phyloP scores from a whole-genome alignment of 2,329 filamentous ascomycete species.

The Fusarium sp. region DNA sequence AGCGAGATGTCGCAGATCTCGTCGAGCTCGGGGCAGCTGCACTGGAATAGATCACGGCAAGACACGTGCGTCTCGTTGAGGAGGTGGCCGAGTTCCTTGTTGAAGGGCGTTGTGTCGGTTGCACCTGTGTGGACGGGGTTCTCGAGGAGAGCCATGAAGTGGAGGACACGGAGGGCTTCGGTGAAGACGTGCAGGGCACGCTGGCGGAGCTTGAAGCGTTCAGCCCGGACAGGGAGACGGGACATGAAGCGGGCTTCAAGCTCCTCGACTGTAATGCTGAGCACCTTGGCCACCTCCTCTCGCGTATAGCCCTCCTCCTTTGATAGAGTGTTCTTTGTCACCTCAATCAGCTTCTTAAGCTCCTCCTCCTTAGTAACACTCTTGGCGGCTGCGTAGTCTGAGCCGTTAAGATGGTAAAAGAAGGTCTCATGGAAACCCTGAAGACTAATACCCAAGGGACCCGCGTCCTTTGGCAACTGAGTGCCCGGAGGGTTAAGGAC shows the following conservation, averaged over 20 bases:
- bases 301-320: conserved; percentile 89
- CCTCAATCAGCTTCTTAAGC: conserved; percentile 77
- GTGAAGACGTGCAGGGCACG: conserved; percentile 91
- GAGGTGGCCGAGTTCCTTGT: conserved; percentile 79
- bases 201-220: conserved; percentile 87
- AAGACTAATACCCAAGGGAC: conserved; percentile 84
- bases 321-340: conserved; percentile 78
- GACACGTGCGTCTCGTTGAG: conserved; percentile 92
- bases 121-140: conserved; percentile 54
- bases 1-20: conserved; percentile 85
- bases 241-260: conserved; percentile 85
- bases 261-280: conserved; percentile 76
- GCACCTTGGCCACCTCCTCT: conserved; percentile 81
- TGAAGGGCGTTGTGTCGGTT: conserved; percentile 70
- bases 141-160: conserved; percentile 84
- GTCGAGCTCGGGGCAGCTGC: conserved; percentile 93
- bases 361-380: conserved; percentile 69
- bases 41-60: conserved; percentile 89
- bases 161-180: conserved; percentile 87
- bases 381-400: conserved; percentile 57
- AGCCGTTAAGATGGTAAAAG: conserved; percentile 65
- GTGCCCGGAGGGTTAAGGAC: conserved; percentile 67
- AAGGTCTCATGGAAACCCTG: conserved; percentile 89
- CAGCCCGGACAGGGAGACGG: conserved; percentile 88
- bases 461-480: conserved; percentile 79